Evolutionary conservation across 2,329 filamentous ascomycete species (phyloP), one percentile per base, ranked within the genome.

Genomic region (Aspergillus sp.): DNA sequence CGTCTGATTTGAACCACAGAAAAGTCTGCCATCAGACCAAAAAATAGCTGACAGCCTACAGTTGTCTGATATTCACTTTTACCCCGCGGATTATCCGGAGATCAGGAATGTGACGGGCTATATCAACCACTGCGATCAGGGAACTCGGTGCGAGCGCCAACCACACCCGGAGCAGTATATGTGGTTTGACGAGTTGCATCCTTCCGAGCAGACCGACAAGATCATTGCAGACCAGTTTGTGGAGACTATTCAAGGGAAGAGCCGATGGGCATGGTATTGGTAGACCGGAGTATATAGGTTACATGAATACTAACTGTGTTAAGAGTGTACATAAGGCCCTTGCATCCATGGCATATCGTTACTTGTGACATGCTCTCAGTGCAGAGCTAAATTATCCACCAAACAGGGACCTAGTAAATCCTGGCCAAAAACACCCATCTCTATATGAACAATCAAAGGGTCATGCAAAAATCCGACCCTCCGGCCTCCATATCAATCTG

Each of bases 121-220:
- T 39, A 80, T 77, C 46, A 72, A 78, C 40, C 66, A 76, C 26
- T 88, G 85, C 56, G 58, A 68, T 48, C 45, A 60, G 3, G 62
- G 55, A 6, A 66, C 68, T 4, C 52, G 69, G 42, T 77, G 75
- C 52, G 57, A 68, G 47, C 67, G 69, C 34, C 53, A 64, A 9
- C 47, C 71, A 3, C 69, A 72, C 32, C 64, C 72, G 32, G 78
- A 84, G 53, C 81, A 77, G 41, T 90, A 79, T 61, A 54, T 88
- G 61, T 90, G 85, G 83, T 86, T 75, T 56, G 85, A 91, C 65
- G 78, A 82, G 59, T 63, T 90, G 59, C 86, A 91, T 68, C 84
- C 85, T 0, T 82, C 80, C 29, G 75, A 81, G 65, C 78, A 79
- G 65, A 76, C 82, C 5, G 76, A 80, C 64, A 68, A 76, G 57